Conservation (phyloP, 257 asterid genomes). For the Solanum ossicruentum region DNA sequence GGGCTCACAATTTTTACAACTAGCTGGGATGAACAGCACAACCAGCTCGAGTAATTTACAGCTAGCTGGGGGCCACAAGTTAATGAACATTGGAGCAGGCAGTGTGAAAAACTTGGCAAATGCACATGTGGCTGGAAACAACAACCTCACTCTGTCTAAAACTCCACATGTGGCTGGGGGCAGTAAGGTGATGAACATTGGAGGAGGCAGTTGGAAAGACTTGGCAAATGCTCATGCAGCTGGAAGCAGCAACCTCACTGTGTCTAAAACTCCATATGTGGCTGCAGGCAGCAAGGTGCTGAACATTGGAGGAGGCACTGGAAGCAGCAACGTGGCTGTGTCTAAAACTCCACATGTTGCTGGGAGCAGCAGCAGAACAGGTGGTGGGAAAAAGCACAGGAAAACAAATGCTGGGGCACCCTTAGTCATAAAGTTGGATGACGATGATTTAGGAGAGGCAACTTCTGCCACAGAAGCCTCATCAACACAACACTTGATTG, state of each 20-base stretch:
- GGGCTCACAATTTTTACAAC: neutral
- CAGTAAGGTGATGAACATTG: neutral
- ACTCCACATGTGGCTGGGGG: neutral
- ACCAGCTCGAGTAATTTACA: neutral
- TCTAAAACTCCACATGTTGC: neutral
- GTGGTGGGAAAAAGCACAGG: neutral
- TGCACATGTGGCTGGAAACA: neutral
- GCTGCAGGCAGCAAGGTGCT: neutral
- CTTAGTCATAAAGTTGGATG: neutral
- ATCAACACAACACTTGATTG: neutral
- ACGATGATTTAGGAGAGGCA: neutral
- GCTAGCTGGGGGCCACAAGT: neutral
- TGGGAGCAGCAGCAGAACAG: slow-evolving; percentile 1
- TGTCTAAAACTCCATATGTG: neutral
- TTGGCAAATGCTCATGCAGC: neutral
- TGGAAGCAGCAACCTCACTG: neutral
- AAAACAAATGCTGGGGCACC: neutral
- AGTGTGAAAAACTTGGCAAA: neutral
- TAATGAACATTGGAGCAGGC: neutral
- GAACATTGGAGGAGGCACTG: neutral
- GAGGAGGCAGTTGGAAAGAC: neutral
- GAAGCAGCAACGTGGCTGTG: neutral
- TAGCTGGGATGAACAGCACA: neutral
- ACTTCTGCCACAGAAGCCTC: neutral
- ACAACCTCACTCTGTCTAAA: neutral